Evolutionary conservation across 768 basidiomycete species (phyloP), one percentile per base, ranked within the genome.

Genomic region (Solioccasus polychromus): DNA sequence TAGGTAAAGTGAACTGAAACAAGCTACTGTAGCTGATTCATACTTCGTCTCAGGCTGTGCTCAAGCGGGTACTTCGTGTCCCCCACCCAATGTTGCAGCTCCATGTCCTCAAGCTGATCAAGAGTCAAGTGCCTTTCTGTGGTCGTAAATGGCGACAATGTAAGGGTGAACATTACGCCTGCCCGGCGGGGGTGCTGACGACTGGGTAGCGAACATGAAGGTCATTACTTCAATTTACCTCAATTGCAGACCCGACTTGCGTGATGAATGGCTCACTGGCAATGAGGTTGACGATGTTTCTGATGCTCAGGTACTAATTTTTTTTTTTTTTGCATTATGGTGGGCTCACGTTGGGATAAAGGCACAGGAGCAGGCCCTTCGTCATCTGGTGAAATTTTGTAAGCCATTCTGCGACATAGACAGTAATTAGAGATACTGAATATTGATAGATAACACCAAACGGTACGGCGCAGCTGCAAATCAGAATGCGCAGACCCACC

Each of bases 61-160:
- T 99, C 52, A 99, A 99, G 68, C 82, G 96, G 23, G 89, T 98
- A 50, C 73, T 98, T 45, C 82, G 89, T 68, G 93, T 99, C 10
- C 83, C 88, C 56, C 96, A 99, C 58, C 91, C 93, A 3, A 77
- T 95, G 78, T 68, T 98, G 49, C 95, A 97, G 63, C 76, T 98
- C 20, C 92, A 96, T 67, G 82, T 96, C 8, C 75, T 99, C 53
- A 99, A 99, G 69, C 73, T 98, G 47, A 94, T 98, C 74, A 99
- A 99, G 74, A 94, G 92, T 53, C 96, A 98, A 76, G 93, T 98
- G 5, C 96, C 96, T 2, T 97, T 92, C 66, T 95, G 92, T 60
- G 96, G 95, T 17, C 77, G 95, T 32, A 97, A 95, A 69, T 99
- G 96, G 96, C 77, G 95, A 40, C 93, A 96, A 72, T 88, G 94